A percentile compares a stretch with the other conserved stretches of the same genome.
These are phyloP conservation scores for Tausonia pullulans DNA, from an alignment of 1,284 basidiomycete species.

Conservation along the genomic window DNA sequence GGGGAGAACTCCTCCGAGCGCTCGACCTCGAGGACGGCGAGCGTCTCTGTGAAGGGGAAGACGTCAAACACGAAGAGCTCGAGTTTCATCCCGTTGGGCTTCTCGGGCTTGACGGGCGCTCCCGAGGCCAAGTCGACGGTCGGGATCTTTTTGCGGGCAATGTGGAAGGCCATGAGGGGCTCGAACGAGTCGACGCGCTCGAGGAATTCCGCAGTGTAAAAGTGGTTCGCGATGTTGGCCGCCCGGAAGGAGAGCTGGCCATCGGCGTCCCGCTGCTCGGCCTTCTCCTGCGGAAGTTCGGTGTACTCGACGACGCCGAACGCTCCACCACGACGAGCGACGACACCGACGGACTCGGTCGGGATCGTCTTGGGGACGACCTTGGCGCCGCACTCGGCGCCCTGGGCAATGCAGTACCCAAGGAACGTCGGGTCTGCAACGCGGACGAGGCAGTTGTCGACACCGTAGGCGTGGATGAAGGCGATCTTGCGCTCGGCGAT, in stretches of 20 bases:
- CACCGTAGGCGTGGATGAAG: constrained; percentile 91
- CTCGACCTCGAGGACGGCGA: constrained; percentile 81
- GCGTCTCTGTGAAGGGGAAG: constrained; percentile 77
- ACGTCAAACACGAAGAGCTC: constrained; percentile 99
- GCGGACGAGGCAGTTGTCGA: constrained; percentile 97
- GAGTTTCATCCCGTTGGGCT: constrained; percentile 98
- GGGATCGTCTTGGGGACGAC: constrained; percentile 84
- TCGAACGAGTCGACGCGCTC: constrained; percentile 73
- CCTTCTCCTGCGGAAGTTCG: constrained; percentile 80
- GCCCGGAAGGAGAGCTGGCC: constrained; percentile 82
- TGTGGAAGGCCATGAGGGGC: constrained; percentile 85
- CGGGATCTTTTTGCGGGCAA: constrained; percentile 95
- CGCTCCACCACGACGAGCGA: constrained; percentile 68
- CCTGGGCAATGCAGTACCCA: constrained; percentile 77
- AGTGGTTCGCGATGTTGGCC: constrained; percentile 97
- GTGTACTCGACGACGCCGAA: constrained; percentile 96
- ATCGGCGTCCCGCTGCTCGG: constrained; percentile 59
- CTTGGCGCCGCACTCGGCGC: constrained; percentile 85
- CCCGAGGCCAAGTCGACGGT: constrained; percentile 61
- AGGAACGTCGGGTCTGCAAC: constrained; percentile 96
- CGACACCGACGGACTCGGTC: constrained; percentile 87
- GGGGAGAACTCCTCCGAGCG: constrained; percentile 89
- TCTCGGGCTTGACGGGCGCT: constrained; percentile 57
- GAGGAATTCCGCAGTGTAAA: constrained; percentile 85
- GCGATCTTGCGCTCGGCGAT: constrained; percentile 63